These are phyloP conservation scores for Euphorbia schlechtendalii DNA, from an alignment of 441 rosid genomes.

Conservation along the genomic window DNA sequence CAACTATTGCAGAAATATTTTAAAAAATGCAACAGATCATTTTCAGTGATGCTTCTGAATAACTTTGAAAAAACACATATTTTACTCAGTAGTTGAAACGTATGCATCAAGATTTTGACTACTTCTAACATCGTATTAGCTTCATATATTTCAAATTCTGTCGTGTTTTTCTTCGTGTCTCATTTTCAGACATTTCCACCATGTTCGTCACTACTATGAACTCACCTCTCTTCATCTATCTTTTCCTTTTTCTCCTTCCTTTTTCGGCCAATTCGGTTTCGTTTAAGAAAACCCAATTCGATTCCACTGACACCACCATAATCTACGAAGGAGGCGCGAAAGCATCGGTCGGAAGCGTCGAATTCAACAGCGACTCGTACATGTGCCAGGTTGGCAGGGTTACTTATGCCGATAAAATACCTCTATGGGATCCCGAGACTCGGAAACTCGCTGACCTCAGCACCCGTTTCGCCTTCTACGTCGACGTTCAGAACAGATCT, in stretches of 20 bases:
- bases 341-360: constrained; percentile 25
- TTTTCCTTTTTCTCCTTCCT: constrained; percentile 10
- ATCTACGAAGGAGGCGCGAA: constrained; percentile 34
- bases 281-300: constrained; percentile 25
- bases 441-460: constrained; percentile 16
- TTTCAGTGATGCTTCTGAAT: not conserved
- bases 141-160: not conserved
- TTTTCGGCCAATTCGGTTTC: constrained; percentile 12
- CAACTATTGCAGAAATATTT: not conserved
- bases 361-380: constrained; percentile 20
- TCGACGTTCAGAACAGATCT: not conserved
- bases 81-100: not conserved
- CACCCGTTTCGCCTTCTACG: constrained; percentile 20
- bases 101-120: not conserved
- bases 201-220: constrained; percentile 7
- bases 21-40: not conserved
- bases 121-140: not conserved
- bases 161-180: not conserved
- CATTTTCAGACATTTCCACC: not conserved
- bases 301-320: constrained; percentile 9
- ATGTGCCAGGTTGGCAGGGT: constrained; percentile 29
- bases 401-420: constrained; percentile 21
- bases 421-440: constrained; percentile 13
- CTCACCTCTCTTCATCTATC: not conserved
- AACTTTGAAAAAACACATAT: not conserved